phyloP scores from a whole-genome alignment of 345 rosid species.

The Zanthoxylum bungeanum region DNA sequence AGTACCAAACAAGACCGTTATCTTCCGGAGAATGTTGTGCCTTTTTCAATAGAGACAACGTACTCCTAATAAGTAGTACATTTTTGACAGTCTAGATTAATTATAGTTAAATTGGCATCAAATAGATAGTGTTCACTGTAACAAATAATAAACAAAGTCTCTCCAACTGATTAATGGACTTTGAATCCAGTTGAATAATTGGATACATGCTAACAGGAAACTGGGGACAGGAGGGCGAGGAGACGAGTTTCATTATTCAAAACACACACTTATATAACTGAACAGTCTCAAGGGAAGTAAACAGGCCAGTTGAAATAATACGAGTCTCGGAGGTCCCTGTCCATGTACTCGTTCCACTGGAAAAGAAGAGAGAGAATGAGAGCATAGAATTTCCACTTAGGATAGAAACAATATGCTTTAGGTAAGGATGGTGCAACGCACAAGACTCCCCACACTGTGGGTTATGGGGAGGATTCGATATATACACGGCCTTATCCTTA shows the following conservation, averaged over 20 bases:
- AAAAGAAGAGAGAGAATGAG: conserved; percentile 9
- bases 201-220: not conserved
- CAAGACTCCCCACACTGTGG: too few species aligned
- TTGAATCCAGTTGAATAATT: not conserved
- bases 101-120: too few species aligned
- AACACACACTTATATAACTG: not conserved
- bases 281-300: conserved; percentile 58
- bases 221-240: not conserved
- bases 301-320: conserved; percentile 83
- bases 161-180: not conserved
- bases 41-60: too few species aligned
- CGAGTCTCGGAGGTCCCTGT: conserved; percentile 60
- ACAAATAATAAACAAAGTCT: not conserved
- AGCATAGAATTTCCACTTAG: not conserved
- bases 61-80: not conserved
- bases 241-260: not conserved
- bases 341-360: conserved; percentile 91
- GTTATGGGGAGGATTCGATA: too few species aligned
- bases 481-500: too few species aligned
- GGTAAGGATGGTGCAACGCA: too few species aligned
- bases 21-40: too few species aligned
- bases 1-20: too few species aligned
- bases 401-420: not conserved
- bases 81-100: not conserved
- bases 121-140: not conserved